Conservation (phyloP, 805 yeast genomes). For the Kazachstania africana region DNA sequence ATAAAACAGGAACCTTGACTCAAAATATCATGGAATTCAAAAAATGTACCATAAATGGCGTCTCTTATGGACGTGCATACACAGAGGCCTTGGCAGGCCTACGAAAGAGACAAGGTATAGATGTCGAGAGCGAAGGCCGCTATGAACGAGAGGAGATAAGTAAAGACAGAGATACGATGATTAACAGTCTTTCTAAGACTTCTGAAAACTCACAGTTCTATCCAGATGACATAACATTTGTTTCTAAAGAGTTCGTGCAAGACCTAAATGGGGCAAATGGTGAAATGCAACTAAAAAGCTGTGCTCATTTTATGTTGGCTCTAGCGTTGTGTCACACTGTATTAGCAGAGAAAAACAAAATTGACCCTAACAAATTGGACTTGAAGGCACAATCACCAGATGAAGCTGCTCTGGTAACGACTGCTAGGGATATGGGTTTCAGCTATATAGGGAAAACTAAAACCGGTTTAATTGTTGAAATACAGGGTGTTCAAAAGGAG, state of each 20-base stretch:
- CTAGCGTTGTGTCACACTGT: conserved; percentile 75
- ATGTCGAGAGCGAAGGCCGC: conserved; percentile 50
- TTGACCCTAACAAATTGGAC: conserved; percentile 41
- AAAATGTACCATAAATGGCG: conserved; percentile 66
- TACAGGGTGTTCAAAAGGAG: conserved; percentile 60
- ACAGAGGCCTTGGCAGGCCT: conserved; percentile 77
- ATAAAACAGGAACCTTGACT: conserved; percentile 75
- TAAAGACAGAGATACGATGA: conserved; percentile 50
- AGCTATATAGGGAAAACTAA: conserved; percentile 55
- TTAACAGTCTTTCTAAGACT: conserved; percentile 31
- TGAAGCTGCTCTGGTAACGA: conserved; percentile 75
- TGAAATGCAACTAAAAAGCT: conserved; percentile 39
- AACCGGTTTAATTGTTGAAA: conserved; percentile 51
- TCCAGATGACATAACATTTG: conserved; percentile 56
- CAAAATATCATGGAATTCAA: conserved; percentile 82
- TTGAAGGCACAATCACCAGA: conserved; percentile 78
- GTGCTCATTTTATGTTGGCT: conserved; percentile 67
- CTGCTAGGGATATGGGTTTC: conserved; percentile 71
- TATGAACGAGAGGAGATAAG: conserved; percentile 42
- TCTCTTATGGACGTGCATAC: conserved; percentile 65
- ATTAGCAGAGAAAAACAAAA: conserved; percentile 52
- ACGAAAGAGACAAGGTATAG: conserved; percentile 66
- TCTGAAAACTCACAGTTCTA: conserved; percentile 31
- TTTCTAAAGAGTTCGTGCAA: conserved; percentile 53
- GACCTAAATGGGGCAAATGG: conserved; percentile 42